phyloP scores from a whole-genome alignment of 2,329 filamentous ascomycete species.

The Bipolaris sorokiniana region DNA sequence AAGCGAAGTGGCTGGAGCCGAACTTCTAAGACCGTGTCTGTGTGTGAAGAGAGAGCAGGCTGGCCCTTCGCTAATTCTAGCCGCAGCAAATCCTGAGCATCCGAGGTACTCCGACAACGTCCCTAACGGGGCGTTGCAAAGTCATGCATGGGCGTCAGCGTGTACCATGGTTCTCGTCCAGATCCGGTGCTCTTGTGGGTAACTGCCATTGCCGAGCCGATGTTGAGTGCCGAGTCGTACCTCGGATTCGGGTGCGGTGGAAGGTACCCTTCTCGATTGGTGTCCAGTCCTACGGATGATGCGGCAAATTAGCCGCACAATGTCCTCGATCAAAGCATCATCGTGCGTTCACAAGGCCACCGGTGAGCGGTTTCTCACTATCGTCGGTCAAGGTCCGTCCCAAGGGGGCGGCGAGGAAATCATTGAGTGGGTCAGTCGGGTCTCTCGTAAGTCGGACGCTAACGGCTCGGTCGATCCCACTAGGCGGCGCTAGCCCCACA shows the following conservation, averaged over 20 bases:
- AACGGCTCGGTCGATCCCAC: slow-evolving; percentile 19
- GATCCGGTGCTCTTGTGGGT: neutral
- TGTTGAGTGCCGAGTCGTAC: neutral
- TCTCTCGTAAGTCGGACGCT: slow-evolving; percentile 3
- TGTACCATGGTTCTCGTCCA: slow-evolving; percentile 6
- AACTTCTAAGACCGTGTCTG: neutral
- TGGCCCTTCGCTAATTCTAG: neutral
- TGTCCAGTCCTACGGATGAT: neutral
- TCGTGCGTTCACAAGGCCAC: neutral
- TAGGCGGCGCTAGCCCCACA: slow-evolving; percentile 2
- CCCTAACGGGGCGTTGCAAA: slow-evolving; percentile 3
- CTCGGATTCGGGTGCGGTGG: neutral
- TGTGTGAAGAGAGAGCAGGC: neutral
- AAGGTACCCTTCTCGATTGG: neutral
- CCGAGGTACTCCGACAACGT: neutral
- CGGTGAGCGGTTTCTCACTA: neutral
- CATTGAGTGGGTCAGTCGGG: slow-evolving; percentile 6
- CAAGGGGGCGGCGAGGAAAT: slow-evolving; percentile 7
- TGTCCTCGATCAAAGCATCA: neutral
- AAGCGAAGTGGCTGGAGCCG: neutral
- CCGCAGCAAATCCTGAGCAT: neutral
- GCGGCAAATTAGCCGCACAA: neutral
- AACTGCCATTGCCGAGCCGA: slow-evolving; percentile 1
- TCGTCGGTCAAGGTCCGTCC: neutral
- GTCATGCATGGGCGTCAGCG: slow-evolving; percentile 9